Conservation (phyloP, 2,329 filamentous ascomycete species). For the Aspergillus uvarum region DNA sequence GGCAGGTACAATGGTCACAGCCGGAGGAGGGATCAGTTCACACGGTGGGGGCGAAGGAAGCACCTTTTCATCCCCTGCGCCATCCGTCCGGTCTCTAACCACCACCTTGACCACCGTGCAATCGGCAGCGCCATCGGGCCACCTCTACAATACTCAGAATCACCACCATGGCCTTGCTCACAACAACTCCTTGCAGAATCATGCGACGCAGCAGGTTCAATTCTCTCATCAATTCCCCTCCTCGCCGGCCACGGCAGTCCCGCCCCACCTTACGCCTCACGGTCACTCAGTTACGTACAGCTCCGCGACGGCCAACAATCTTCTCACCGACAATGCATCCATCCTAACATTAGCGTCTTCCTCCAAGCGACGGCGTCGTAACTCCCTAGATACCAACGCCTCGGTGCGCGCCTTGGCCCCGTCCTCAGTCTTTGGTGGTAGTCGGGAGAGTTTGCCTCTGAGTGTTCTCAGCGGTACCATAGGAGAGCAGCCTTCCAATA, state of each 20-base stretch:
- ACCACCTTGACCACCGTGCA: conserved; percentile 68
- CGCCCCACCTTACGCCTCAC: conserved; percentile 56
- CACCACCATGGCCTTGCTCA: conserved; percentile 33
- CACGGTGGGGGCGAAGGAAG: conserved; percentile 67
- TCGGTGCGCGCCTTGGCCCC: conserved; percentile 64
- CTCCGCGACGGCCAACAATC: conserved; percentile 61
- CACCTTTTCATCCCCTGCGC: conserved; percentile 65
- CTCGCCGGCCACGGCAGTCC: conserved; percentile 60
- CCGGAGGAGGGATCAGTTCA: conserved; percentile 63
- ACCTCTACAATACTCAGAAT: conserved; percentile 39
- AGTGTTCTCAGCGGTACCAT: conserved; percentile 60
- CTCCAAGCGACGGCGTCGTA: conserved; percentile 62
- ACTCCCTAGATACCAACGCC: conserved; percentile 66
- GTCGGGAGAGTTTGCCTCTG: conserved; percentile 62
- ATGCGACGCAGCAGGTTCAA: conserved; percentile 46
- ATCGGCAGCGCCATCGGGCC: conserved; percentile 56
- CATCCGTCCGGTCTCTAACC: conserved; percentile 64
- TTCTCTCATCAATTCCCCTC: conserved; percentile 63
- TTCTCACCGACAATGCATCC: conserved; percentile 65
- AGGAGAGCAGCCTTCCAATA: conserved; percentile 42
- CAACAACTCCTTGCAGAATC: conserved; percentile 39
- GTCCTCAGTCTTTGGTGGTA: conserved; percentile 63
- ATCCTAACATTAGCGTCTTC: conserved; percentile 65
- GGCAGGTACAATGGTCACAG: conserved; percentile 68
- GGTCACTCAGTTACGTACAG: conserved; percentile 58